Base-by-base conservation (phyloP, 1,139 yeast species). In the Diutina neorugosa region DNA sequence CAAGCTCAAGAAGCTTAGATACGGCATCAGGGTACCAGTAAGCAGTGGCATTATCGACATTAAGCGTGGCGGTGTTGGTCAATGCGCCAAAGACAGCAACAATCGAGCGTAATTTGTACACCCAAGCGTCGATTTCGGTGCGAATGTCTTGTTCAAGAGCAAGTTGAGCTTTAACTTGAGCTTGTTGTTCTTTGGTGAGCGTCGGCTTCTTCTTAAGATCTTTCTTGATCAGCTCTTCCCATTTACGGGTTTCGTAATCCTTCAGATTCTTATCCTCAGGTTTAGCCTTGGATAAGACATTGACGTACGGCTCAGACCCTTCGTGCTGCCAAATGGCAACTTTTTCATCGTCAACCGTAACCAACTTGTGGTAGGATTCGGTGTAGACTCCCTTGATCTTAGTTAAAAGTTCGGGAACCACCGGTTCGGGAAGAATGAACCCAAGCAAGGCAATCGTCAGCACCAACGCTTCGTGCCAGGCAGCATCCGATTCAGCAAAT, bases 211-310 rank as follows among this genome's bases (percentile, higher is more conserved):
- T 72, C 1, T 85, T 84, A 54, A 89, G 73, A 63, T 88, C 93
- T 58, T 81, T 81, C 60, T 91, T 80, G 51, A 93, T 78, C 53
- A 79, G 78, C 61, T 85, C 91, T 65, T 93, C 98, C 98, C 98
- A 93, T 62, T 87, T 83, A 57, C 80, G 74, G 16, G 90, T 86
- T 60, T 87, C 96, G 63, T 87, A 88, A 61, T 90, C 96, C 62
- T 82, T 88, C 3, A 86, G 69, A 63, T 87, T 87, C 62, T 86
- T 87, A 56, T 71, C 73, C 31, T 66, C 67, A 1, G 61, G 64
- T 60, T 74, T 70, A 52, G 73, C 71, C 50, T 69, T 69, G 53
- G 68, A 69, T 52, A 86, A 69, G 2, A 86, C 82, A 61, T 87
- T 81, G 20, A 83, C 69, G 1, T 86, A 95, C 53, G 88, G 67